phyloP scores from a whole-genome alignment of 371 early-diverging fungal genomes.

The Choanephora cucurbitarum region DNA sequence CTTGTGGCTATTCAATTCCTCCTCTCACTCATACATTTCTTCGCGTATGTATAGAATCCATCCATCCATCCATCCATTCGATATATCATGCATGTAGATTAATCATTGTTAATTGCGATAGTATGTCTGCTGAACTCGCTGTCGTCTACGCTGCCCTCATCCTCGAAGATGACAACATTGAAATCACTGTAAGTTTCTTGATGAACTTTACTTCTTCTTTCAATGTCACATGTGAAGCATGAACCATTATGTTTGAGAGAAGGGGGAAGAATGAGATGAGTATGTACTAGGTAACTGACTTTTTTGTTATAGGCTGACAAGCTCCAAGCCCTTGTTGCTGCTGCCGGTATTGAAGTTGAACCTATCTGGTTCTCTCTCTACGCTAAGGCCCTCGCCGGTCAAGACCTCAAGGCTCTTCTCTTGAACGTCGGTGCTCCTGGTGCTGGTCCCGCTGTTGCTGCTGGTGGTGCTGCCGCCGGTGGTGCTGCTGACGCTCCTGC shows the following conservation, averaged over 20 bases:
- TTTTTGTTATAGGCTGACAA: conserved; percentile 82
- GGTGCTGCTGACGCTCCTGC: conserved; percentile 62
- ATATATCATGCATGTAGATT: conserved; percentile 1
- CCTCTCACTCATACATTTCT: conserved; percentile 28
- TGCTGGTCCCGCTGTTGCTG: conserved; percentile 61
- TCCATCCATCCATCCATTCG: conserved; percentile 31
- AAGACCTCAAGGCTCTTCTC: conserved; percentile 89
- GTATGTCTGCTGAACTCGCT: conserved; percentile 84
- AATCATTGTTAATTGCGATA: conserved; percentile 6
- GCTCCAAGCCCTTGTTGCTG: conserved; percentile 87
- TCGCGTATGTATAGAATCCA: conserved; percentile 31
- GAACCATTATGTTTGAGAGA: no score
- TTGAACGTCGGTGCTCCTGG: conserved; percentile 85
- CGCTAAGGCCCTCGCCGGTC: conserved; percentile 97
- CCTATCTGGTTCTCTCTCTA: conserved; percentile 95
- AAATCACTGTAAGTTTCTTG: conserved; percentile 83
- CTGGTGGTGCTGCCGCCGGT: conserved; percentile 54
- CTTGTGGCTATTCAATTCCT: conserved; percentile 19
- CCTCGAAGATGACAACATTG: conserved; percentile 96
- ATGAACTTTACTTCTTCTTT: not conserved
- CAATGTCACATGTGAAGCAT: not conserved
- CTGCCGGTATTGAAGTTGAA: conserved; percentile 93
- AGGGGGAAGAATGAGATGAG: no score
- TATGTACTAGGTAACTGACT: no score
- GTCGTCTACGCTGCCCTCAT: conserved; percentile 97